Conservation (phyloP, 1,284 basidiomycete genomes). For the Omphalotus olearius region DNA sequence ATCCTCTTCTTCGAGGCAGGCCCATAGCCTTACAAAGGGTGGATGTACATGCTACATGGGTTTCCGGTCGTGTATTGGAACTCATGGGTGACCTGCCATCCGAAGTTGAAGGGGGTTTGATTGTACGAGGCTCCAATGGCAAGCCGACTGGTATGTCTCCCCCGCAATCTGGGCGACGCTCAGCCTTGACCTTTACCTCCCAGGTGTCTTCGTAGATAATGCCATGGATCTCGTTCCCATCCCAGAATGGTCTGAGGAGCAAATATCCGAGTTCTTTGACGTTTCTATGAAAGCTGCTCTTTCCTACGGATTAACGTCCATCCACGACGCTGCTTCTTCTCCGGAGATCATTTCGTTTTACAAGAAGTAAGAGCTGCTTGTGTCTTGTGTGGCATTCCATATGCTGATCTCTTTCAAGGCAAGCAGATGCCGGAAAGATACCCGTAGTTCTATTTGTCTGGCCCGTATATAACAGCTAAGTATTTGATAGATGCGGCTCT, state of each 20-base stretch:
- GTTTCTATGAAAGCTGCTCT: conserved; percentile 65
- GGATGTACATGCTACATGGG: conserved; percentile 54
- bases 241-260: conserved; percentile 58
- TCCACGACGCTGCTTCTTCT: conserved; percentile 75
- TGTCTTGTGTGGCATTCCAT: not conserved
- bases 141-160: conserved; percentile 6
- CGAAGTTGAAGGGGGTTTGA: conserved; percentile 13
- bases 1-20: conserved; percentile 33
- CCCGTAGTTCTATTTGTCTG: conserved; percentile 43
- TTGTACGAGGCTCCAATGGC: conserved; percentile 22
- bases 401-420: conserved; percentile 29
- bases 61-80: conserved; percentile 28
- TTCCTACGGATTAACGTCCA: conserved; percentile 71
- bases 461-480: not conserved
- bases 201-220: conserved; percentile 71
- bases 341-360: conserved; percentile 61
- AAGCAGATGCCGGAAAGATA: conserved; percentile 56
- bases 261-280: conserved; percentile 60
- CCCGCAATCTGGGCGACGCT: conserved; percentile 11
- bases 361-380: conserved; percentile 42
- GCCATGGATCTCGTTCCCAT: conserved; percentile 66
- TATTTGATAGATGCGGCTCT: conserved; percentile 60
- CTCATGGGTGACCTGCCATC: conserved; percentile 23
- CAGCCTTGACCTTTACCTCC: not conserved
- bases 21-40: conserved; percentile 42